Conservation (phyloP, 169 alveolate species). For the Perkinsus chesapeaki region DNA sequence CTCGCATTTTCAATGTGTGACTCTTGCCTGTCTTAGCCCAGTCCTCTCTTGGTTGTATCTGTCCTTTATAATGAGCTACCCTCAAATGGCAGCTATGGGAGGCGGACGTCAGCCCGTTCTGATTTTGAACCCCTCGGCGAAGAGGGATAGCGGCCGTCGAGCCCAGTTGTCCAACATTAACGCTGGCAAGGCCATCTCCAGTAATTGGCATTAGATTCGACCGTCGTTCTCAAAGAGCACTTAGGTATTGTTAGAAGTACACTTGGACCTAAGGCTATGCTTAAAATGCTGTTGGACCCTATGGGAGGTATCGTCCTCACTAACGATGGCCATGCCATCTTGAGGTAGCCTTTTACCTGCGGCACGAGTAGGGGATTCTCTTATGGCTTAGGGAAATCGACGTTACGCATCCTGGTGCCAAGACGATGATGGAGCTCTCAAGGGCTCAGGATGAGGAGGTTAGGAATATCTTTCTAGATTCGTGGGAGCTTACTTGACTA, state of each 20-base stretch:
- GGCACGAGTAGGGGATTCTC: background rate
- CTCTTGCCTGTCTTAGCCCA: background rate
- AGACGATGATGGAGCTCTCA: constrained; percentile 91
- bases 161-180: constrained; percentile 65
- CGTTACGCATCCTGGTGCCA: constrained; percentile 98
- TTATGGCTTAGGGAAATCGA: constrained; percentile 61
- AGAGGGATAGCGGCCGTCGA: constrained; percentile 66
- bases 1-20: background rate
- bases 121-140: constrained; percentile 63
- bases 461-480: background rate
- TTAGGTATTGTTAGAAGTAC: constrained; percentile 85
- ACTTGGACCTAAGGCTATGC: constrained; percentile 97
- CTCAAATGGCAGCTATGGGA: background rate
- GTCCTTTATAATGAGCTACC: background rate
- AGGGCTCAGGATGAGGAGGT: constrained; percentile 98
- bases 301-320: constrained; percentile 99
- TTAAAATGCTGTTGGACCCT: constrained; percentile 98
- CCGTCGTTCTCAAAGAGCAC: background rate
- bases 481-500: background rate
- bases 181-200: background rate
- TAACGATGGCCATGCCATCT: constrained; percentile 94
- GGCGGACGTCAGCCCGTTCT: constrained; percentile 41
- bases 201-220: constrained; percentile 25
- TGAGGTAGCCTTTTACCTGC: constrained; percentile 76
- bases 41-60: background rate